Evolutionary conservation across 176 grass and related monocot genomes (phyloP).

Genomic region (Musa schizocarpa): DNA sequence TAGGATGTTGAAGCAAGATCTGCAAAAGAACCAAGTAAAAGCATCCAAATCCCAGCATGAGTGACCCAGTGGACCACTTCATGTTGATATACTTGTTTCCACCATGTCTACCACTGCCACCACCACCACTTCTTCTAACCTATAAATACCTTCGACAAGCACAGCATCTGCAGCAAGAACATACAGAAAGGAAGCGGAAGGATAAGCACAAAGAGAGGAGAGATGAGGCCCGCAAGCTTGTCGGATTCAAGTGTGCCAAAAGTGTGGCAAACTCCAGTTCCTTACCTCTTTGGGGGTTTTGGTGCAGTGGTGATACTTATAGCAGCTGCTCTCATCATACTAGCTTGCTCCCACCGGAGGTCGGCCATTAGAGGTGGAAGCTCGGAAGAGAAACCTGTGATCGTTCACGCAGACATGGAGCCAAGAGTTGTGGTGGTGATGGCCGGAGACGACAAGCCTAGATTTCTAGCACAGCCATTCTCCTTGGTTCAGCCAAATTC

Average conservation of each 20-base stretch:
- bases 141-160: neutral
- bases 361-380: neutral
- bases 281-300: slow-evolving; percentile 19
- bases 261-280: slow-evolving; percentile 18
- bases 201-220: neutral
- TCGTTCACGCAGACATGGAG: slow-evolving; percentile 13
- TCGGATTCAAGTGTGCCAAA: neutral
- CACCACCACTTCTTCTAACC: neutral
- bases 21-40: neutral
- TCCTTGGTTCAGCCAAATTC: neutral
- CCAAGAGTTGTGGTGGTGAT: slow-evolving; percentile 19
- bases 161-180: neutral
- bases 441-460: slow-evolving; percentile 20
- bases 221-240: neutral
- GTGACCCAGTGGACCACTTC: slow-evolving; percentile 1
- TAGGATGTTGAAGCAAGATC: neutral
- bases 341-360: slow-evolving; percentile 17
- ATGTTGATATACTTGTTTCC: slow-evolving; percentile 1
- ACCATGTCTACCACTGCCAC: neutral
- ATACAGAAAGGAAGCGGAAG: neutral
- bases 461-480: slow-evolving; percentile 12
- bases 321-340: slow-evolving; percentile 3
- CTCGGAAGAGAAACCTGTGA: neutral
- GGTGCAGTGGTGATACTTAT: slow-evolving; percentile 8
- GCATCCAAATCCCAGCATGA: neutral